phyloP scores from a whole-genome alignment of 2,329 filamentous ascomycete genomes.

The Podosphaera xanthii region DNA sequence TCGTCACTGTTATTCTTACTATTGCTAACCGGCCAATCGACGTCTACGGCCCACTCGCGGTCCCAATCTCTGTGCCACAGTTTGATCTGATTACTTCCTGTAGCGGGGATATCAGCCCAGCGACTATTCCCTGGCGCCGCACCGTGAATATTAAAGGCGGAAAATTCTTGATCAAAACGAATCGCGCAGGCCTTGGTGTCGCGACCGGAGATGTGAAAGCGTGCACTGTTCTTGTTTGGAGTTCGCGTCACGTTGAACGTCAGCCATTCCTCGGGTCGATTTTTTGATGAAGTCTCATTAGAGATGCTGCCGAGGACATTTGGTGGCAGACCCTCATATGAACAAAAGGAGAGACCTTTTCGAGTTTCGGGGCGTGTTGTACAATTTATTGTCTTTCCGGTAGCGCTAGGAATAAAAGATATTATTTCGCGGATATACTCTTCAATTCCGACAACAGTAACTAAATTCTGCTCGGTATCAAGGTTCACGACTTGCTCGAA shows the following conservation, averaged over 20 bases:
- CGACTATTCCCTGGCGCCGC: constrained; percentile 35
- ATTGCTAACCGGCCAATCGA: constrained; percentile 30
- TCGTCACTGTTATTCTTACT: constrained; percentile 16
- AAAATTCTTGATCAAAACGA: constrained; percentile 44
- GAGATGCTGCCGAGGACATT: constrained; percentile 30
- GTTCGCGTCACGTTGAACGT: constrained; percentile 33
- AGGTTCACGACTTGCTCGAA: constrained; percentile 68
- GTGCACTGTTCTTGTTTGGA: constrained; percentile 26
- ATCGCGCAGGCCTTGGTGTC: constrained; percentile 66
- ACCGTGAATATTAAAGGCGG: constrained; percentile 38
- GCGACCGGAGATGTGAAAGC: constrained; percentile 41
- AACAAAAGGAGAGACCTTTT: constrained; percentile 38
- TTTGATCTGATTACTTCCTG: constrained; percentile 43
- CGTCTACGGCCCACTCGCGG: constrained; percentile 46
- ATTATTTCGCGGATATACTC: constrained; percentile 46
- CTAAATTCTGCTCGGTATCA: constrained; percentile 44
- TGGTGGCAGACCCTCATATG: constrained; percentile 46
- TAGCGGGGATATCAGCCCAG: constrained; percentile 34
- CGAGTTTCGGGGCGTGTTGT: constrained; percentile 18
- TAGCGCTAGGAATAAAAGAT: constrained; percentile 43
- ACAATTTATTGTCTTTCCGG: constrained; percentile 36
- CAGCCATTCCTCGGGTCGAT: constrained; percentile 34
- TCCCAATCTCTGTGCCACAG: constrained; percentile 71
- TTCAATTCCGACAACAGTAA: constrained; percentile 45
- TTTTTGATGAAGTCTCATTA: constrained; percentile 19